phyloP scores from a whole-genome alignment of 345 rosid species.

The Citrus sp. region DNA sequence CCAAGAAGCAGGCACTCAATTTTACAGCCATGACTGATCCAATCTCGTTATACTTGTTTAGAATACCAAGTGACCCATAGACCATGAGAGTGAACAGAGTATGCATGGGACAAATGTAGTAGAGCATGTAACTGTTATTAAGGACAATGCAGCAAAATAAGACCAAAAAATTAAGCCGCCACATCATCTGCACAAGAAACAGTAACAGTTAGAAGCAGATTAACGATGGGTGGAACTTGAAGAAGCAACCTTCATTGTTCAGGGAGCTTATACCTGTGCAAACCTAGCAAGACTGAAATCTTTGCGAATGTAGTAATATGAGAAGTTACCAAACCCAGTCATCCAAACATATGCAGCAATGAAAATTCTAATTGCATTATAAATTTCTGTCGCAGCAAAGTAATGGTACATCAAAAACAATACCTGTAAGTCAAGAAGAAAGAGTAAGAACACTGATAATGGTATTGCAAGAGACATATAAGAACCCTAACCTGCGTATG shows the following conservation, averaged over 20 bases:
- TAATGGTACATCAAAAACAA: slow-evolving; percentile 99
- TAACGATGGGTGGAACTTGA: slow-evolving; percentile 5
- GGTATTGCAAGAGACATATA: background rate
- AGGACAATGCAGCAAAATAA: slow-evolving; percentile 79
- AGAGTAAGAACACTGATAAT: slow-evolving; percentile 9
- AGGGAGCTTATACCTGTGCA: slow-evolving; percentile 69
- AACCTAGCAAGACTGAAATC: slow-evolving; percentile 94
- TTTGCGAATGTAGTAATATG: slow-evolving; percentile 96
- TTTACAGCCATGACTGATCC: slow-evolving; percentile 78
- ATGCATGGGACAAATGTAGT: slow-evolving; percentile 99
- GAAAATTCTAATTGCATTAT: slow-evolving; percentile 89
- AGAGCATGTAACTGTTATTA: slow-evolving; percentile 85
- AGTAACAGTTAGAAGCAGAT: slow-evolving; percentile 22
- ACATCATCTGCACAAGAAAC: slow-evolving; percentile 83
- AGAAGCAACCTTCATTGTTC: background rate
- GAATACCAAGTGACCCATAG: slow-evolving; percentile 87
- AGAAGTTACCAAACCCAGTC: slow-evolving; percentile 99
- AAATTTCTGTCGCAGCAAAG: slow-evolving; percentile 94
- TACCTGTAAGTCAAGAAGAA: slow-evolving; percentile 55
- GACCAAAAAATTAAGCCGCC: slow-evolving; percentile 98
- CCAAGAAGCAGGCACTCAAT: slow-evolving; percentile 70
- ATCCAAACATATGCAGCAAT: slow-evolving; percentile 99
- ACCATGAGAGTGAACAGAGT: slow-evolving; percentile 99
- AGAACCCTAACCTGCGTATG: slow-evolving; percentile 9
- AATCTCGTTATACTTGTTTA: slow-evolving; percentile 84